Conservation (phyloP, 768 basidiomycete genomes). For the Galerina sulciceps region DNA sequence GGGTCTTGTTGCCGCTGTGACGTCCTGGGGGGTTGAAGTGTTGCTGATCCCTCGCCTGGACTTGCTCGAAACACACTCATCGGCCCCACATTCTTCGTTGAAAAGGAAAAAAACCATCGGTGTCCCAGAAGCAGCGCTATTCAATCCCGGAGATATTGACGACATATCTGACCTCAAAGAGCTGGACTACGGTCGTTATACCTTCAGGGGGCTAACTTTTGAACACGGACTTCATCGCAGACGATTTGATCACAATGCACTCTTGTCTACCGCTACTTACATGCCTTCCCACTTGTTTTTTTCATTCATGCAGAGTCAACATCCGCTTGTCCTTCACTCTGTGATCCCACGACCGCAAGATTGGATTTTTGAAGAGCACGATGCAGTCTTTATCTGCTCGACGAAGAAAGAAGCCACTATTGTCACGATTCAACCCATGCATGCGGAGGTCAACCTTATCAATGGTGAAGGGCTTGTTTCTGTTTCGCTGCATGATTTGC, state of each 20-base stretch:
- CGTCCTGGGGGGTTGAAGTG: not conserved
- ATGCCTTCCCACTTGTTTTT: conserved; percentile 12
- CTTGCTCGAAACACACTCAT: not conserved
- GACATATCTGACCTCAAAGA: too few relatives aligned
- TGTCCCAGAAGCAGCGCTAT: not conserved
- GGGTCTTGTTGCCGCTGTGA: not conserved
- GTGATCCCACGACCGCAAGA: conserved; percentile 8
- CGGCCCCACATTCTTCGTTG: too few relatives aligned
- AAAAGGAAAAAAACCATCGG: not conserved
- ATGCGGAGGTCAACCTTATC: not conserved
- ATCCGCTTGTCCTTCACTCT: not conserved
- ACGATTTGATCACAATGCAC: not conserved
- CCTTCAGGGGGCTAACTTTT: not conserved
- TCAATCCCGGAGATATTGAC: not conserved
- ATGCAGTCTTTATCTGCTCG: not conserved
- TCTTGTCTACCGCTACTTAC: not conserved
- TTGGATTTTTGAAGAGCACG: conserved; percentile 10
- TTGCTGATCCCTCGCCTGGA: conserved; percentile 11
- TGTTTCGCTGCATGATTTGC: too few relatives aligned
- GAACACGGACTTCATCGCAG: conserved; percentile 9
- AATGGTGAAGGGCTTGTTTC: too few relatives aligned
- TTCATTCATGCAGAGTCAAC: not conserved
- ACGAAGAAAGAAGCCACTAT: not conserved
- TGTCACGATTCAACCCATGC: not conserved
- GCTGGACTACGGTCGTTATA: not conserved